phyloP scores from a whole-genome alignment of 306 rosid genomes.

The Boehmeria nivea region DNA sequence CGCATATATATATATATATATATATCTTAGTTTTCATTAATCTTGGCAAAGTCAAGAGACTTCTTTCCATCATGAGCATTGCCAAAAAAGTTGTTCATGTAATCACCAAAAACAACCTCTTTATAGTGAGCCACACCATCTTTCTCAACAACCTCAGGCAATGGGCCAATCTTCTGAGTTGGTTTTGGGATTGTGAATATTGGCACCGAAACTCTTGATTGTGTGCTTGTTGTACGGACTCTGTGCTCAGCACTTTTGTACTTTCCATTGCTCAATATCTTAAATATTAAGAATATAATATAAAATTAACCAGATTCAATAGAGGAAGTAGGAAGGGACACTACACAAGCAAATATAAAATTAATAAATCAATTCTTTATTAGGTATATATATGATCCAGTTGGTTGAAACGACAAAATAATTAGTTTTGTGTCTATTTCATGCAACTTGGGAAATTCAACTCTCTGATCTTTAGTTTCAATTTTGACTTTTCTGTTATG shows the following conservation, averaged over 20 bases:
- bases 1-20: too few relatives aligned
- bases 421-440: too few relatives aligned
- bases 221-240: conserved; percentile 35
- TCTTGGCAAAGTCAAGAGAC: conserved; percentile 48
- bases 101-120: conserved; percentile 43
- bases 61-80: conserved; percentile 52
- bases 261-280: conserved; percentile 63
- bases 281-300: background rate
- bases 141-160: conserved; percentile 34
- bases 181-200: conserved; percentile 32
- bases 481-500: too few relatives aligned
- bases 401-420: too few relatives aligned
- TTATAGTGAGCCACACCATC: conserved; percentile 43
- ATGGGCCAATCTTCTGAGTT: conserved; percentile 39
- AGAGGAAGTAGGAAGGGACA: too few relatives aligned
- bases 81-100: conserved; percentile 51
- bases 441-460: too few relatives aligned
- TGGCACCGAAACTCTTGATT: conserved; percentile 57
- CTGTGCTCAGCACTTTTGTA: conserved; percentile 61
- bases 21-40: too few relatives aligned
- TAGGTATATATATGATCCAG: too few relatives aligned
- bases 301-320: too few relatives aligned
- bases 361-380: too few relatives aligned
- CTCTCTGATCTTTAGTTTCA: too few relatives aligned
- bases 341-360: too few relatives aligned